Evolutionary conservation across 1,284 basidiomycete species (phyloP).

Genomic region (Exobasidium rhododendri): DNA sequence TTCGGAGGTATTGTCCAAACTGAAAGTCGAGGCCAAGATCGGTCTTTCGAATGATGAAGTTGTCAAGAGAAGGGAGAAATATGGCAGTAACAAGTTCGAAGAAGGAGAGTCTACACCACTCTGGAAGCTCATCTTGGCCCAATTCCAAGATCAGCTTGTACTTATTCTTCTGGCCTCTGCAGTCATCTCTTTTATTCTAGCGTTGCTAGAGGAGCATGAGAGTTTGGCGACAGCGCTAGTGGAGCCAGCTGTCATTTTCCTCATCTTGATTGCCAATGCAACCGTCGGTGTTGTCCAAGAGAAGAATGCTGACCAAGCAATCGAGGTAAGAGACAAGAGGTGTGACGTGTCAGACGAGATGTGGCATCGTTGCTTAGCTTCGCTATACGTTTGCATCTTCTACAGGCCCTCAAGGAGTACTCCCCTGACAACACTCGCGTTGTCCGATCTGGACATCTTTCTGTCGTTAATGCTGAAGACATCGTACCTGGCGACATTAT

Average conservation of each 20-base stretch:
- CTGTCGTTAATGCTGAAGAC: conserved; percentile 35
- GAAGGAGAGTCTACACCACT: conserved; percentile 85
- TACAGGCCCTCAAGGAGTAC: conserved; percentile 52
- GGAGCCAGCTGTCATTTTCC: conserved; percentile 53
- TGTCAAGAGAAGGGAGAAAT: conserved; percentile 24
- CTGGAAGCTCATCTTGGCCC: conserved; percentile 89
- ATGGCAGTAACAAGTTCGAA: conserved; percentile 62
- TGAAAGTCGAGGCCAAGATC: conserved; percentile 30
- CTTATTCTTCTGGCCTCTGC: conserved; percentile 52
- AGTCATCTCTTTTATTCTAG: conserved; percentile 51
- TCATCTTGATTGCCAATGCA: conserved; percentile 53
- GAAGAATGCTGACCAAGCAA: conserved; percentile 52
- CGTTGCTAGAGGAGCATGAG: conserved; percentile 42
- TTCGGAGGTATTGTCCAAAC: conserved; percentile 37
- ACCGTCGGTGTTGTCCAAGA: conserved; percentile 54
- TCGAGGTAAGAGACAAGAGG: conserved; percentile 29
- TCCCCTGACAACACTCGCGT: conserved; percentile 47
- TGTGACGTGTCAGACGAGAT: neutral
- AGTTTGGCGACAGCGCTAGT: conserved; percentile 50
- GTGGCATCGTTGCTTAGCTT: neutral
- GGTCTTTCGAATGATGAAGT: conserved; percentile 46
- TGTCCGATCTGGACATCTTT: conserved; percentile 35
- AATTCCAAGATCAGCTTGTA: conserved; percentile 66
- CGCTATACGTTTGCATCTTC: conserved; percentile 8
- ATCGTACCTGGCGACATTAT: conserved; percentile 53